phyloP scores from a whole-genome alignment of 139 green algal species.

The Tetraselmis striata region DNA sequence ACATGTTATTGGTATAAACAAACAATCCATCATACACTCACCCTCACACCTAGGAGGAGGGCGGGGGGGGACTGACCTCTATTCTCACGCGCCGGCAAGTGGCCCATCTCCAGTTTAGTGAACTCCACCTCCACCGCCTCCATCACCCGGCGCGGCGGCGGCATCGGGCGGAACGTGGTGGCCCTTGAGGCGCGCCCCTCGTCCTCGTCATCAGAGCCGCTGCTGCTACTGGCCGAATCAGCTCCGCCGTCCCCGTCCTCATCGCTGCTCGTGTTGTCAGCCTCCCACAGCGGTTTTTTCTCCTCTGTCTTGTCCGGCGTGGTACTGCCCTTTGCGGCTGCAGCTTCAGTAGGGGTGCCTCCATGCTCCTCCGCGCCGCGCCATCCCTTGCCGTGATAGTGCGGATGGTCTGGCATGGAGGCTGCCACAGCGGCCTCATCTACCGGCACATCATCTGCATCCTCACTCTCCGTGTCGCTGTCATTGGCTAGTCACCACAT shows the following conservation, averaged over 20 bases:
- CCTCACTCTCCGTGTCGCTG: background rate
- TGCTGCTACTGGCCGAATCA: background rate
- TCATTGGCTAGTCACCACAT: too few species aligned
- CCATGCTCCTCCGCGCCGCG: background rate
- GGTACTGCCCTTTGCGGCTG: background rate
- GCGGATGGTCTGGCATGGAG: conserved; percentile 35
- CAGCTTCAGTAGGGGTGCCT: background rate
- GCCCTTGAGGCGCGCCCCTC: background rate
- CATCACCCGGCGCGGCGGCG: conserved; percentile 27
- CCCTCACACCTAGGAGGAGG: too few species aligned
- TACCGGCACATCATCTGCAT: background rate
- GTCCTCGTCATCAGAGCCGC: background rate
- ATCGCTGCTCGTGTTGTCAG: background rate
- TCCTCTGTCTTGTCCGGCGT: background rate
- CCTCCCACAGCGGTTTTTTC: background rate
- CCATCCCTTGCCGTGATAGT: conserved; percentile 46
- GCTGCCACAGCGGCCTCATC: background rate
- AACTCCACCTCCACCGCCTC: conserved; percentile 40
- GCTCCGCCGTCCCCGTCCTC: background rate
- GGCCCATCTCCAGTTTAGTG: conserved; percentile 48
- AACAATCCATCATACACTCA: background rate
- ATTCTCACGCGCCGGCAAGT: conserved; percentile 41
- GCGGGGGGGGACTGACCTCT: conserved; percentile 9
- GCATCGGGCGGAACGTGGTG: conserved; percentile 30
- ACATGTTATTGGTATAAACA: background rate